phyloP scores from a whole-genome alignment of 2,329 filamentous ascomycete genomes.

The Penicillium capsulatum region DNA sequence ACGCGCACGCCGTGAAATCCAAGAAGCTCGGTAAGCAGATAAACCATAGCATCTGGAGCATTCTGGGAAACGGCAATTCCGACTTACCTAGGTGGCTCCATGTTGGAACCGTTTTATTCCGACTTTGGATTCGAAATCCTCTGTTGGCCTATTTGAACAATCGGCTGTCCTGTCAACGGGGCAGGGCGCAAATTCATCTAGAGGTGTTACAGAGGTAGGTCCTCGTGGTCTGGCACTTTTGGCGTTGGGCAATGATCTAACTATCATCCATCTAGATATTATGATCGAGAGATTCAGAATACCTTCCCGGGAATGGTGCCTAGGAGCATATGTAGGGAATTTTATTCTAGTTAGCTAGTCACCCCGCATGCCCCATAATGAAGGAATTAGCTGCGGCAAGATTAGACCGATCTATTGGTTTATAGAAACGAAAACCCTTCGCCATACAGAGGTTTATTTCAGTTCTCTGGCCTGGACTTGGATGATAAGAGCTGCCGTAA shows the following conservation, averaged over 20 bases:
- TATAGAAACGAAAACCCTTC: too few species aligned
- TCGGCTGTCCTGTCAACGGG: not conserved
- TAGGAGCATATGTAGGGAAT: too few species aligned
- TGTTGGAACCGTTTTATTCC: not conserved
- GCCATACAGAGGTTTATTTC: too few species aligned
- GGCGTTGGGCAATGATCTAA: not conserved
- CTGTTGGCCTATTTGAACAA: not conserved
- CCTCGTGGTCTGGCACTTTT: not conserved
- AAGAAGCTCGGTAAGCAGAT: not conserved
- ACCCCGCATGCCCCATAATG: too few species aligned
- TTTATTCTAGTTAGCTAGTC: too few species aligned
- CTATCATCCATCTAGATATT: conserved; percentile 5
- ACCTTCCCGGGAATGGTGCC: too few species aligned
- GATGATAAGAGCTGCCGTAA: too few species aligned
- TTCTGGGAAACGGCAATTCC: not conserved
- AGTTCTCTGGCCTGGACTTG: too few species aligned
- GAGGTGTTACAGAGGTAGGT: not conserved
- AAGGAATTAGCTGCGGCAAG: too few species aligned
- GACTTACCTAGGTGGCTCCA: not conserved
- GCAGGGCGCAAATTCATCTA: not conserved
- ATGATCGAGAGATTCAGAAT: not conserved
- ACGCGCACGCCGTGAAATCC: not conserved
- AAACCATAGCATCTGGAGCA: not conserved
- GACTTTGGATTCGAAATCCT: not conserved
- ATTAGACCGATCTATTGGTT: too few species aligned